Evolutionary conservation across 2,329 filamentous ascomycete genomes (phyloP), one percentile per base, ranked within the genome.

Genomic region (Colletotrichum tropicale): DNA sequence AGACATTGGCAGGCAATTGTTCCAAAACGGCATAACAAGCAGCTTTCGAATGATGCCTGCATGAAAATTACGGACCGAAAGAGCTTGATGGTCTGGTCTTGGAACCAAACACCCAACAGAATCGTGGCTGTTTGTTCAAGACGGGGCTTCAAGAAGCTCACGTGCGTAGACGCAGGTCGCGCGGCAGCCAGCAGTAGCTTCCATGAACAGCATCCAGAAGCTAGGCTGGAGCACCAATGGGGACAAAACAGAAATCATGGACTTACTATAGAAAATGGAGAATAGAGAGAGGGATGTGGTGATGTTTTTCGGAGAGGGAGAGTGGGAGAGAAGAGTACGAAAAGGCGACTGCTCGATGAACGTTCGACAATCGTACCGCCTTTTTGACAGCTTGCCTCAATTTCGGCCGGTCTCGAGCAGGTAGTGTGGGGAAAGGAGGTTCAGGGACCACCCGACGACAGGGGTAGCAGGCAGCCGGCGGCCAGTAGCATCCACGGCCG

Each of bases 311-410:
- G 36, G 69, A 21, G 32, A 12, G 48, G 80, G 67, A 78, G 80
- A 77, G 66, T 66, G 66, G 69, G 67, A 71, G 56, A 36, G 43
- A 81, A 28, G 21, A 55, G 58, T 62, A 64, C 12, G 8, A 56
- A 64, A 58, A 43, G 69, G 48, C 70, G 32, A 75, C 70, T 66
- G 60, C 55, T 55, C 60, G 58, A 74, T 61, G 30, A 76, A 76
- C 65, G 32, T 70, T 56, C 71, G 58, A 76, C 65, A 61, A 52
- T 74, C 68, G 60, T 65, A 70, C 77, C 78, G 79, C 75, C 79
- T 81, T 81, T 83, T 81, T 80, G 81, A 84, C 82, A 84, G 79
- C 81, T 83, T 83, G 81, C 82, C 81, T 78, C 79, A 82, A 77
- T 78, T 77, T 77, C 69, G 76, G 62, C 75, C 66, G 64, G 68